phyloP scores from a whole-genome alignment of 2,329 filamentous ascomycete genomes.

The Verticillium klebahnii region DNA sequence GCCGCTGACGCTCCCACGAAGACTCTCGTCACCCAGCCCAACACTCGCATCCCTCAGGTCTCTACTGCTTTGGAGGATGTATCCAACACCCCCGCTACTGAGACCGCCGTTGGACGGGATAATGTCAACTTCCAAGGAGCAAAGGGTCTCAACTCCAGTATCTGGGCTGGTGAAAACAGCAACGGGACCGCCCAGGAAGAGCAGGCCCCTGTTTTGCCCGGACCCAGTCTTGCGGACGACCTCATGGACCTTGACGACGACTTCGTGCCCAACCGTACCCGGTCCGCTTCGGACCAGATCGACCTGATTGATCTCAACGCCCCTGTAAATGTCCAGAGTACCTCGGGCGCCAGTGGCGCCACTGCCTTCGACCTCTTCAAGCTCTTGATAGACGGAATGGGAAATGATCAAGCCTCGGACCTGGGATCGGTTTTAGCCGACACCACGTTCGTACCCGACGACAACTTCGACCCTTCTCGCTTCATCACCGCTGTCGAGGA shows the following conservation, averaged over 20 bases:
- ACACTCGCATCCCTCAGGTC: not conserved
- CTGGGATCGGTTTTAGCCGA: not conserved
- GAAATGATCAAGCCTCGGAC: not conserved
- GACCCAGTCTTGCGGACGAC: not conserved
- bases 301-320: not conserved
- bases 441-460: not conserved
- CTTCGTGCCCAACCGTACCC: not conserved
- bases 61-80: not conserved
- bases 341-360: not conserved
- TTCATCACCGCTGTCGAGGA: not conserved
- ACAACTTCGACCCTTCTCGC: not conserved
- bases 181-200: not conserved
- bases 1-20: not conserved
- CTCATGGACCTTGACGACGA: not conserved
- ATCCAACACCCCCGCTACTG: not conserved
- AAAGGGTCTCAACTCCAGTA: not conserved
- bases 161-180: not conserved
- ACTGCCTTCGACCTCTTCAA: not conserved
- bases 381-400: not conserved
- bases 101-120: not conserved
- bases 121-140: not conserved
- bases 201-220: not conserved
- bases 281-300: not conserved
- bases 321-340: not conserved
- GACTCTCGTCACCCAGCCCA: not conserved